Base-by-base conservation (phyloP, 176 grass and related monocot species). In the Triticum monococcum region DNA sequence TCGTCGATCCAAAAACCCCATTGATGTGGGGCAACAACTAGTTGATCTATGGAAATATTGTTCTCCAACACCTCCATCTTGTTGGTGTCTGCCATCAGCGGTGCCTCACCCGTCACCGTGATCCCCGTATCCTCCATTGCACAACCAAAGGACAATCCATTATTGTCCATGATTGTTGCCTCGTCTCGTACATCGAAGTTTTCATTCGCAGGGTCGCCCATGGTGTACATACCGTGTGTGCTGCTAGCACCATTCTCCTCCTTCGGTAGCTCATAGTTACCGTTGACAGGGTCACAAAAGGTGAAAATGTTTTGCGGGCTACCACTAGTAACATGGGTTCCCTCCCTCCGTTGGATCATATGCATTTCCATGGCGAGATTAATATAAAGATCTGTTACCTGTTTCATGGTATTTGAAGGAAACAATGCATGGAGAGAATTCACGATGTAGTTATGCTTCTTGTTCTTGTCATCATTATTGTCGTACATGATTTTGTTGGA, bases 321-420 rank as follows among this genome's bases (percentile, higher is more conserved):
- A 18, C 31, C 54, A 46, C 18, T 26, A 9, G 0, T 81, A 20
- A 31, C 26, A 31, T 12, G 8, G 20, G 1, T 68, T 17, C 46
- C 63, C 17, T 50, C 40, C 17, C 7, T 66, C 18, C 41, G n/a
- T 2, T n/a, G 12, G 63, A 50, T 35, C 38, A 3, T 14, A 23
- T 81, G 5, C 54, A 31, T 78, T 9, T 83, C 54, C 17, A 43
- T 13, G 25, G 32, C 7, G 0, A 83, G 23, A 7, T 90, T 56
- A 69, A 83, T 23, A 4, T 90, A 90, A 41, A 86, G 17, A 35
- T 57, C 31, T 7, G 3, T 79, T 83, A 90, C 84, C 72, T 90
- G 64, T 3, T 28, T n/a, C 54, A 9, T 40, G 56, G 67, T 37
- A 79, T 78, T 90, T 66, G 38, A 25, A 5, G 84, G 88, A 38